Conservation (phyloP, 2,329 filamentous ascomycete genomes). For the Aspergillus vadensis region DNA sequence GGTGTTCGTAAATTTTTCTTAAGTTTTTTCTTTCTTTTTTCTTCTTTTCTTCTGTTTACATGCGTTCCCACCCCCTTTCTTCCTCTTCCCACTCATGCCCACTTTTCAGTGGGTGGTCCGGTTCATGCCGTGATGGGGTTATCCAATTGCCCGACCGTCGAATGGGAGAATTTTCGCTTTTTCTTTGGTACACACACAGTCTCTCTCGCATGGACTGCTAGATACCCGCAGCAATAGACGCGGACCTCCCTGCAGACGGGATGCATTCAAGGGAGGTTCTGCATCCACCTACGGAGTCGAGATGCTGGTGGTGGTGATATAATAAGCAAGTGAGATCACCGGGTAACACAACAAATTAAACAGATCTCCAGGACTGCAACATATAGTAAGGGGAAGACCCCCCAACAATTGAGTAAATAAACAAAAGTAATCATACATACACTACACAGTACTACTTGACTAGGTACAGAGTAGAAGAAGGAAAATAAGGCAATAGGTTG, state of each 20-base stretch:
- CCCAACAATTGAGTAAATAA: too few relatives aligned
- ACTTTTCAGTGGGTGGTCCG: conserved; percentile 10
- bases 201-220: not conserved
- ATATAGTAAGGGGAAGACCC: too few relatives aligned
- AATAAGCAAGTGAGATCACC: too few relatives aligned
- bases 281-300: too few relatives aligned
- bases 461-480: too few relatives aligned
- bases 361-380: too few relatives aligned
- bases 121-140: not conserved
- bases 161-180: conserved; percentile 21
- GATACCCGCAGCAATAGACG: conserved; percentile 9
- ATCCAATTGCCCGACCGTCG: conserved; percentile 9
- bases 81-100: not conserved
- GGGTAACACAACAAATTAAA: too few relatives aligned
- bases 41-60: not conserved
- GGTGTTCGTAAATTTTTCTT: conserved; percentile 9
- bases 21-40: not conserved
- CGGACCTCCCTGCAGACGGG: conserved; percentile 14
- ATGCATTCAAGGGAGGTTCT: too few relatives aligned
- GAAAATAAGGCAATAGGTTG: too few relatives aligned
- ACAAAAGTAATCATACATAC: too few relatives aligned
- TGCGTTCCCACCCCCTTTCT: not conserved
- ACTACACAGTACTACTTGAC: too few relatives aligned
- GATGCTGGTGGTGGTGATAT: not conserved
- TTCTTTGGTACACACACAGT: not conserved